Conservation (phyloP, 2,329 filamentous ascomycete genomes). For the Ilyonectria destructans region DNA sequence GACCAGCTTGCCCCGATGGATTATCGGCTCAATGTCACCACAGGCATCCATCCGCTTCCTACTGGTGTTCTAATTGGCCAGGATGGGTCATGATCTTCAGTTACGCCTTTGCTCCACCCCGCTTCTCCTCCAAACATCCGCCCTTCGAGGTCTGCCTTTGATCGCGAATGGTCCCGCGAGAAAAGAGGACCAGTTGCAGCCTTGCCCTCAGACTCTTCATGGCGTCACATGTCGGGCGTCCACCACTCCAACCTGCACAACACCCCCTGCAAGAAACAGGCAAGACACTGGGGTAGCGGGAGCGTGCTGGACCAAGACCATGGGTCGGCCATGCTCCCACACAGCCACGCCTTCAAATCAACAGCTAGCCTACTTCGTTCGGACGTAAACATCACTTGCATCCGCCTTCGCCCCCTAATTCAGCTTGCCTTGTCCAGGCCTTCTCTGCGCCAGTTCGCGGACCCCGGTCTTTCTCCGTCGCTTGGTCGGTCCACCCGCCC, state of each 20-base stretch:
- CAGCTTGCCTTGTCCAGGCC: slow-evolving; percentile 15
- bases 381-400: slow-evolving; percentile 23
- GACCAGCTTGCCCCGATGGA: neutral
- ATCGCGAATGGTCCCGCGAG: neutral
- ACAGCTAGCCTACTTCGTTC: slow-evolving; percentile 2
- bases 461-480: slow-evolving; percentile 14
- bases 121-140: neutral
- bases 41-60: slow-evolving; percentile 7
- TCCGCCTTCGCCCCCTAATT: slow-evolving; percentile 10
- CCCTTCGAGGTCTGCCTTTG: neutral
- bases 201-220: slow-evolving; percentile 8
- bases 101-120: slow-evolving; percentile 1
- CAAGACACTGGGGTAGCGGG: slow-evolving; percentile 24
- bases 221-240: slow-evolving; percentile 22
- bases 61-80: slow-evolving; percentile 8
- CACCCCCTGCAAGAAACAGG: slow-evolving; percentile 20
- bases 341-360: slow-evolving; percentile 26
- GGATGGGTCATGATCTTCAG: slow-evolving; percentile 16
- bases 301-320: slow-evolving; percentile 15
- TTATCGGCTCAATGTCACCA: slow-evolving; percentile 14
- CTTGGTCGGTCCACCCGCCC: slow-evolving; percentile 26
- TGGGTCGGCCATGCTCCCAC: slow-evolving; percentile 23
- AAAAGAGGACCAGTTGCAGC: neutral
- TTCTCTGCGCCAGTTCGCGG: slow-evolving; percentile 10
- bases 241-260: slow-evolving; percentile 14